Conservation (phyloP, 768 basidiomycete genomes). For the Mycena pura region DNA sequence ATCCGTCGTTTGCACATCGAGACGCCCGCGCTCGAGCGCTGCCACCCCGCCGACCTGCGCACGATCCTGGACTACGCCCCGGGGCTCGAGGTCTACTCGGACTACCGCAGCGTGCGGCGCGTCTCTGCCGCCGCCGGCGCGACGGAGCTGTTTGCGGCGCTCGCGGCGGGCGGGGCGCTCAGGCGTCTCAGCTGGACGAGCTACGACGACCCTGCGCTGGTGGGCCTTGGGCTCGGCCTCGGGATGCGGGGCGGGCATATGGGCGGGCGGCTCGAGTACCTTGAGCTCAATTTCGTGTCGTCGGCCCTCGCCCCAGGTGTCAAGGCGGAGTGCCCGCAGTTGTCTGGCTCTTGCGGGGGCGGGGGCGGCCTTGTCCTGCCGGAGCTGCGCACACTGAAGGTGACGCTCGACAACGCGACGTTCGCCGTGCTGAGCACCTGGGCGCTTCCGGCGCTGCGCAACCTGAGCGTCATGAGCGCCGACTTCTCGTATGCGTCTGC, state of each 20-base stretch:
- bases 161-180: constrained; percentile 62
- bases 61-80: constrained; percentile 72
- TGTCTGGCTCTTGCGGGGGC: constrained; percentile 4
- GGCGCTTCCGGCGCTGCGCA: constrained; percentile 67
- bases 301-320: constrained; percentile 16
- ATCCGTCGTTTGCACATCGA: constrained; percentile 76
- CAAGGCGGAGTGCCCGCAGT: constrained; percentile 13
- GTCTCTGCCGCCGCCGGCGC: constrained; percentile 53
- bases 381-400: constrained; percentile 69
- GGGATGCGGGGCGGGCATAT: constrained; percentile 46
- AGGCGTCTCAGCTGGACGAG: constrained; percentile 74
- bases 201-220: constrained; percentile 67
- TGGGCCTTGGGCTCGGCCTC: constrained; percentile 32
- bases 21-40: constrained; percentile 68
- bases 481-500: constrained; percentile 74
- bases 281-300: constrained; percentile 69
- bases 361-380: constrained; percentile 57
- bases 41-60: constrained; percentile 69
- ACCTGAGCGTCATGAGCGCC: constrained; percentile 71
- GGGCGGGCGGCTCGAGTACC: constrained; percentile 64
- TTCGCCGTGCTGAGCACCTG: constrained; percentile 71
- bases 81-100: constrained; percentile 63
- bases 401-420: constrained; percentile 74
- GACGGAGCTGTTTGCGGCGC: constrained; percentile 63
- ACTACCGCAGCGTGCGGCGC: constrained; percentile 68